Evolutionary conservation across 305 asterid species (phyloP), one percentile per base, ranked within the genome.

Genomic region (Rubia occidens): DNA sequence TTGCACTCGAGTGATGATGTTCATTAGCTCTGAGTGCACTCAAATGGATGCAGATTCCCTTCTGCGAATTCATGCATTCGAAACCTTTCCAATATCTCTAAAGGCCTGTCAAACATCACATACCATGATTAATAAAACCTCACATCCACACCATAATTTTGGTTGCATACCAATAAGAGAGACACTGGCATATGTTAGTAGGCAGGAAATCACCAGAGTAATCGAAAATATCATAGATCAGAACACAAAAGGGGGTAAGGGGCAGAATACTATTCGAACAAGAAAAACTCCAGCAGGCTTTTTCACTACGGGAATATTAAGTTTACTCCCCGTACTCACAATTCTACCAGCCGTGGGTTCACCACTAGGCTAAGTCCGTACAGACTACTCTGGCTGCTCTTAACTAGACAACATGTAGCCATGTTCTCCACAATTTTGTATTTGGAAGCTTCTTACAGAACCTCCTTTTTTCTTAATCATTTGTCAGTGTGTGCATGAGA

Each of bases 11-110:
- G 37, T 1, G 62, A 69, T 44, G 71, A 63, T 20, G 29, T 11
- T 42, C 66, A 83, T 20, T 78, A 93, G 86, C 91, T 91, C 76
- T 95, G 99, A 10, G 95, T 83, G 85, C 99, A 95, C 86, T 95
- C 99, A 62, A 95, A 88, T 67, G 96, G 97, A 80, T 89, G 97
- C 71, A 89, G 77, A 66, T 87, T 82, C 49, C 97, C 97, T 77
- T 95, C 98, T 39, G 96, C 84, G 72, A 88, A 87, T 79, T 89
- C 97, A 24, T 88, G 95, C 96, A 88, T 83, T 78, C 87, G 84
- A 77, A 91, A 87, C 77, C 88, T 89, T 80, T 91, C 99, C 84
- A 91, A 83, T 75, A 95, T 79, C 68, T 95, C 99, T 5, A 85
- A 88, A 21, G 99, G 98, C 96, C 99, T 95, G 84, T 26, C 70